Conservation (phyloP, 2,329 filamentous ascomycete genomes). For the Colletotrichum sidae region DNA sequence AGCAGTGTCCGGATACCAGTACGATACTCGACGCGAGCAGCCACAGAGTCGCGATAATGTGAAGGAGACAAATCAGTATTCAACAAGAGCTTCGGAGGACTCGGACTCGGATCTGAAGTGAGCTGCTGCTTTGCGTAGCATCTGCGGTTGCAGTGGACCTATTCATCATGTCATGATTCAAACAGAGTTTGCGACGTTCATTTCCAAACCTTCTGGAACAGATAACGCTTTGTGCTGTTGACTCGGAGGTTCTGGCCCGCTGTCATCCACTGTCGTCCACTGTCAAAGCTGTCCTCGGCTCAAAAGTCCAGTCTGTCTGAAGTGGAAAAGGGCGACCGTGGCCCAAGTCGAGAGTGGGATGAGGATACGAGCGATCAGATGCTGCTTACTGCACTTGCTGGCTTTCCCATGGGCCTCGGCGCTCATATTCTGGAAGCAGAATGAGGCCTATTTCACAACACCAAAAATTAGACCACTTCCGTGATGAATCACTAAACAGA, state of each 20-base stretch:
- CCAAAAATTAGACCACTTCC: background rate
- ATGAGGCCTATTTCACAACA: too few species aligned
- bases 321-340: constrained; percentile 5
- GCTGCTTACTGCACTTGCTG: too few species aligned
- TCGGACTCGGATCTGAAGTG: too few species aligned
- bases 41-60: too few species aligned
- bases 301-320: too few species aligned
- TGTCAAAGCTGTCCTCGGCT: too few species aligned
- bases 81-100: too few species aligned
- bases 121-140: too few species aligned
- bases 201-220: constrained; percentile 24
- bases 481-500: constrained; percentile 10
- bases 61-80: too few species aligned
- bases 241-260: constrained; percentile 24
- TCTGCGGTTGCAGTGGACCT: constrained; percentile 9
- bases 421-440: background rate
- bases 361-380: constrained; percentile 1
- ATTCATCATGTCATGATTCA: constrained; percentile 30
- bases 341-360: constrained; percentile 2
- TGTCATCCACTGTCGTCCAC: constrained; percentile 8
- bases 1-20: too few species aligned
- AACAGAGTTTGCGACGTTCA: constrained; percentile 17
- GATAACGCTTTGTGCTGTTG: constrained; percentile 11
- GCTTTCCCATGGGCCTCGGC: too few species aligned
- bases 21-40: too few species aligned